These are phyloP conservation scores for Calocera cornea DNA, from an alignment of 768 basidiomycete species.

Conservation along the genomic window DNA sequence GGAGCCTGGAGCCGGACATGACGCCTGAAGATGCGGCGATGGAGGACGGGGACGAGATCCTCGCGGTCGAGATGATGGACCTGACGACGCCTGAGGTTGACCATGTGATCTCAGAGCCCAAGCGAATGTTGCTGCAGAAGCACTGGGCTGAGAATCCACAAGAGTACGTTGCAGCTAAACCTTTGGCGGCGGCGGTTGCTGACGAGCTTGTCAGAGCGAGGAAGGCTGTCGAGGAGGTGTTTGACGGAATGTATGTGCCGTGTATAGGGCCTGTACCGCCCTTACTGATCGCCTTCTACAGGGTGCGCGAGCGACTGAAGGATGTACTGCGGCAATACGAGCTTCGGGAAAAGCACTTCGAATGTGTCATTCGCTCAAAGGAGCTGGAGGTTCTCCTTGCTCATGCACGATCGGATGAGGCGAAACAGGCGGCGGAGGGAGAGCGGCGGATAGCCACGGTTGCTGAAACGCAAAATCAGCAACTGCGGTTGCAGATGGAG, in stretches of 20 bases:
- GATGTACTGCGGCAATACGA: conserved; percentile 80
- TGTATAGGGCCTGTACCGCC: conserved; percentile 7
- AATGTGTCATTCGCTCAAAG: conserved; percentile 82
- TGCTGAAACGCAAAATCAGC: conserved; percentile 59
- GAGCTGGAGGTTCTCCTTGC: conserved; percentile 80
- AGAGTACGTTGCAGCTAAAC: conserved; percentile 38
- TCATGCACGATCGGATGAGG: conserved; percentile 75
- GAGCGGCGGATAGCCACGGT: conserved; percentile 45
- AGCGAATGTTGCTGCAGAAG: conserved; percentile 60
- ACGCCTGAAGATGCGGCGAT: conserved; percentile 78
- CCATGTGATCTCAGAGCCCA: conserved; percentile 37
- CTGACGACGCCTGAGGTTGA: conserved; percentile 65
- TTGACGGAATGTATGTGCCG: conserved; percentile 62
- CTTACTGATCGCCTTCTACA: conserved; percentile 21
- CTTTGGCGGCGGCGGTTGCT: not conserved
- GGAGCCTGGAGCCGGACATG: conserved; percentile 63
- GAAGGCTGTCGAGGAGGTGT: conserved; percentile 66
- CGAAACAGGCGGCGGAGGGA: conserved; percentile 66
- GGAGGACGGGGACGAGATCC: conserved; percentile 78
- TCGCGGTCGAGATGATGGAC: conserved; percentile 84
- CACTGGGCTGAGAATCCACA: conserved; percentile 61
- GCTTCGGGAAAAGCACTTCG: conserved; percentile 81
- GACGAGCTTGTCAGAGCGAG: conserved; percentile 38
- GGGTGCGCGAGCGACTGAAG: conserved; percentile 74
- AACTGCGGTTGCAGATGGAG: conserved; percentile 62